Evolutionary conservation across 2,329 filamentous ascomycete genomes (phyloP), one percentile per base, ranked within the genome.

Genomic region (Colletotrichum lindemuthianum): DNA sequence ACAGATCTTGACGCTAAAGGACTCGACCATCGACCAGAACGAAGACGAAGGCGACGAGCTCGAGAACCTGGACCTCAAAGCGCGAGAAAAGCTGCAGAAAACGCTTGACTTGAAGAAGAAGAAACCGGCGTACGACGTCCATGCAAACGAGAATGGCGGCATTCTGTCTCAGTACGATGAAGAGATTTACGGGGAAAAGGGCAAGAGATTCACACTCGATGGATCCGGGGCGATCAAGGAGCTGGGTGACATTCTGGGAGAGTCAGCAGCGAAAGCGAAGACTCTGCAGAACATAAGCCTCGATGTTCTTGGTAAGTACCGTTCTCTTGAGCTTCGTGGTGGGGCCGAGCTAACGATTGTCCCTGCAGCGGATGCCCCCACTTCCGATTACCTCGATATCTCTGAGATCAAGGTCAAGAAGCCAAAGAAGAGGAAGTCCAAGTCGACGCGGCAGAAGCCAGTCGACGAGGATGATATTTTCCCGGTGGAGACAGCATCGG

Each of bases 101-200:
- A 90, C 87, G 70, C 80, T 97, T 11, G 89, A 96, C 45, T 79
- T 94, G 44, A 97, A 98, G 81, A 97, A 97, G 84, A 93, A 93
- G 77, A 92, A 90, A 73, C 90, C 91, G 0, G 89, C 89, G 1
- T 99, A 99, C 76, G 92, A 99, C 71, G 94, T 95, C 0, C 90
- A 92, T 66, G 81, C 90, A 39, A 56, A 91, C 48, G 85, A 88
- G 34, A 85, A 85, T 32, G 90, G 86, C 11, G 85, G 86, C 6
- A 88, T 99, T 32, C 80, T 99, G 45, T 88, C 92, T 12, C 95
- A 99, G 70, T 99, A 99, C 73, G 96, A 98, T 71, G 96, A 98
- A 68, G 95, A 97, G 73, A 96, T 97, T 57, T 87, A 91, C 40
- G 93, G 93, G 59, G 97, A 97, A 78, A 96, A 96, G 79, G 82